Evolutionary conservation across 768 basidiomycete genomes (phyloP).

Genomic region (Tulasnella sp.): DNA sequence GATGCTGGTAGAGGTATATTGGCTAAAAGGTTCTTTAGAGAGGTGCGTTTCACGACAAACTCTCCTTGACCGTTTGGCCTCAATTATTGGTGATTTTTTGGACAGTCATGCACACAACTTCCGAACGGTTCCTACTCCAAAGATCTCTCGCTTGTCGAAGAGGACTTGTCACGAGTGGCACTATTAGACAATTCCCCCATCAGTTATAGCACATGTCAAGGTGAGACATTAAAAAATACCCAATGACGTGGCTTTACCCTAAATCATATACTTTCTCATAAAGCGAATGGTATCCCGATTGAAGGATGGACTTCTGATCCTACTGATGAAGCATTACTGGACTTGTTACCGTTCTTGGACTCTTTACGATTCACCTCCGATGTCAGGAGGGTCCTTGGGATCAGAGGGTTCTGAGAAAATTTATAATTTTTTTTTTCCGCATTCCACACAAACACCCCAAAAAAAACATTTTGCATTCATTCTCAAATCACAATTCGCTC

Average conservation of each 20-base stretch:
- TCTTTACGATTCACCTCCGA: slow-evolving; percentile 92
- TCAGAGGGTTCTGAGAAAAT: slow-evolving; percentile 24
- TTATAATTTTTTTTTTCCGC: slow-evolving; percentile 2
- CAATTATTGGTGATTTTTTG: slow-evolving; percentile 1
- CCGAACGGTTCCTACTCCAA: slow-evolving; percentile 92
- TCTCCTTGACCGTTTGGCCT: background rate
- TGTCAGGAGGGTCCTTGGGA: slow-evolving; percentile 81
- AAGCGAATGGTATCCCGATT: slow-evolving; percentile 96
- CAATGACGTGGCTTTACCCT: background rate
- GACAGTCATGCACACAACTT: slow-evolving; percentile 87
- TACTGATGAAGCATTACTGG: slow-evolving; percentile 88
- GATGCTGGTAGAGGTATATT: slow-evolving; percentile 90
- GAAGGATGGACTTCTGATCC: slow-evolving; percentile 99
- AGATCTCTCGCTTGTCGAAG: slow-evolving; percentile 74
- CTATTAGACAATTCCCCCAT: slow-evolving; percentile 93
- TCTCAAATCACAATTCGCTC: too few species aligned
- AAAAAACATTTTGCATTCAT: too few species aligned
- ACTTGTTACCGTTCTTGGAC: slow-evolving; percentile 89
- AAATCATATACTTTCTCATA: slow-evolving; percentile 13
- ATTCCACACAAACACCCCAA: too few species aligned
- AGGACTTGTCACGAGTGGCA: slow-evolving; percentile 84
- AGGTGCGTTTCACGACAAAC: slow-evolving; percentile 43
- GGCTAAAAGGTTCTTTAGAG: slow-evolving; percentile 77
- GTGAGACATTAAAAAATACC: slow-evolving; percentile 40
- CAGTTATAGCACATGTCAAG: slow-evolving; percentile 84